Conservation (phyloP, 2,329 filamentous ascomycete species). For the Elsinoe ampelina region DNA sequence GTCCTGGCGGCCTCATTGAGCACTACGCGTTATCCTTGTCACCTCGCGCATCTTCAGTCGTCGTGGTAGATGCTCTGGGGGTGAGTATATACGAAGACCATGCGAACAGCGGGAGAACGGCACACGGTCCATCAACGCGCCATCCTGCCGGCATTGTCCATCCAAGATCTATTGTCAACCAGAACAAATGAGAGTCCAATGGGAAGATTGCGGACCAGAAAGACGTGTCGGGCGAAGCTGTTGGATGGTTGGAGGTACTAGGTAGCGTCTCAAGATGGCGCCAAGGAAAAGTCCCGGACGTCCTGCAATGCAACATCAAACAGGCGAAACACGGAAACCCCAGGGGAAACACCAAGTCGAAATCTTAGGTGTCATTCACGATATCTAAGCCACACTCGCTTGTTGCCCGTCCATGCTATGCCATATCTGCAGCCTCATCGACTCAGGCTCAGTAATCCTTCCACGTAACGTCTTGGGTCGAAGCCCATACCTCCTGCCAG, state of each 20-base stretch:
- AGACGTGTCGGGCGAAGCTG: not conserved
- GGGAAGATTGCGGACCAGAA: not conserved
- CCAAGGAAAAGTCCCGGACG: not conserved
- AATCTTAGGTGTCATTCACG: not conserved
- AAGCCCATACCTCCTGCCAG: slow-evolving; percentile 66
- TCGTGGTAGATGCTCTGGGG: no score
- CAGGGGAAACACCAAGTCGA: not conserved
- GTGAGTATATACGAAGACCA: no score
- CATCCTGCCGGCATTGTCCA: not conserved
- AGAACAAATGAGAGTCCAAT: not conserved
- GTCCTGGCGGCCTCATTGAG: no score
- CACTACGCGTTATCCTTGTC: not conserved
- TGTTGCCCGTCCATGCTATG: not conserved
- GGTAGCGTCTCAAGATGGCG: not conserved
- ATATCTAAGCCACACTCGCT: not conserved
- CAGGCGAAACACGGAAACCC: not conserved
- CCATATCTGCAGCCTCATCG: not conserved
- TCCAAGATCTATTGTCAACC: not conserved
- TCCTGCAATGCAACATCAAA: not conserved
- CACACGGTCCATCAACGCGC: not conserved
- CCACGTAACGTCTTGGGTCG: slow-evolving; percentile 51
- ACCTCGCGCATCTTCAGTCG: not conserved
- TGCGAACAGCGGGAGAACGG: not conserved
- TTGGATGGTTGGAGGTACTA: not conserved
- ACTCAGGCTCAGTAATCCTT: slow-evolving; percentile 17